These are phyloP conservation scores for Astrephomene gubernaculifera DNA, from an alignment of 139 green algal genomes.

Conservation along the genomic window DNA sequence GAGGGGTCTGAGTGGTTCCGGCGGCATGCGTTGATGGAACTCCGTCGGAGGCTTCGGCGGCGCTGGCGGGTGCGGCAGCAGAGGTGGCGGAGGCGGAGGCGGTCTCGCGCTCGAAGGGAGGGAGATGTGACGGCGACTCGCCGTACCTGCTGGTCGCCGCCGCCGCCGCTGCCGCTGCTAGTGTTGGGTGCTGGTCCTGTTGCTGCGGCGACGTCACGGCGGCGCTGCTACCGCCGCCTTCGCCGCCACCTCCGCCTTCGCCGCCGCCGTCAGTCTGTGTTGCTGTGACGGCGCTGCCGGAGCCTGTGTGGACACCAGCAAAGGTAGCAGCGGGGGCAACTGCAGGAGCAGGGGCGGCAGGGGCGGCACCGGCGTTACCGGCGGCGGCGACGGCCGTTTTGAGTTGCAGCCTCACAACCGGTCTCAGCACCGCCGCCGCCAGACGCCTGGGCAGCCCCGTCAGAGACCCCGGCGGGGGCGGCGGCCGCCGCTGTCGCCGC, in stretches of 20 bases:
- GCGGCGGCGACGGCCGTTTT: not conserved
- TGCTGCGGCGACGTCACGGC: not conserved
- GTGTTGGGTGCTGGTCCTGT: not conserved
- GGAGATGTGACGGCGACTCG: not conserved
- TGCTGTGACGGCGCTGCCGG: not conserved
- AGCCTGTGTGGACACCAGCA: not conserved
- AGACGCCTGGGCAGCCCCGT: not conserved
- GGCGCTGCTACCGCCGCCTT: not conserved
- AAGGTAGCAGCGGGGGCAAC: not conserved
- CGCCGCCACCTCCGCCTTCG: not conserved
- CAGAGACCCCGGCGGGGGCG: not conserved
- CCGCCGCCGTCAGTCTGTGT: not conserved
- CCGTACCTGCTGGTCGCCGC: not conserved
- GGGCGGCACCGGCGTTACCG: not conserved
- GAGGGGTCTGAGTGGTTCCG: not conserved
- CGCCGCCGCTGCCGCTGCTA: not conserved
- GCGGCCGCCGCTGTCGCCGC: not conserved
- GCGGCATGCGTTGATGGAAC: not conserved
- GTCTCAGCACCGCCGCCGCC: not conserved
- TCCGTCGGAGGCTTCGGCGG: not conserved
- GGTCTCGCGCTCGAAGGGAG: too few species aligned
- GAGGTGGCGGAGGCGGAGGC: not conserved
- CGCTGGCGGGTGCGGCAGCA: not conserved
- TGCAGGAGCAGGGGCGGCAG: not conserved
- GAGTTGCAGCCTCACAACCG: not conserved